phyloP scores from a whole-genome alignment of 225 moss, liverwort and hornwort genomes.

The Polytrichum formosum region DNA sequence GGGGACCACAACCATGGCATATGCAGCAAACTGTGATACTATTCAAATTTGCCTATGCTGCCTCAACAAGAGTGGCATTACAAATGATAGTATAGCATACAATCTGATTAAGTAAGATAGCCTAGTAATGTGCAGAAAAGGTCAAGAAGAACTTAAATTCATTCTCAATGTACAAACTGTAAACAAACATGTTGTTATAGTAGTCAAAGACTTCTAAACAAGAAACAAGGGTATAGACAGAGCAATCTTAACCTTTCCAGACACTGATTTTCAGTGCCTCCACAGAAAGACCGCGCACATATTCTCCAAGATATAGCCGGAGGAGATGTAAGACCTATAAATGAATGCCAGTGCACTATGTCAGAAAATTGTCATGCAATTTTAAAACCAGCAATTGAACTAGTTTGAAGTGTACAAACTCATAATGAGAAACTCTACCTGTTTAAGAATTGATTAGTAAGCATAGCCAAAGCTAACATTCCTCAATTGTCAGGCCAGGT shows the following conservation, averaged over 20 bases:
- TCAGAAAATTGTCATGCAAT: not conserved
- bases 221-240: not conserved
- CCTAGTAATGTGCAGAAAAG: no score
- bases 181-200: no score
- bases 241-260: conserved; percentile 73
- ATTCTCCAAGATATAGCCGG: conserved; percentile 94
- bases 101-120: no score
- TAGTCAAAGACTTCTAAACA: no score
- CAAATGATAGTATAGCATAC: no score
- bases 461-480: not conserved
- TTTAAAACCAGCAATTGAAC: not conserved
- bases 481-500: not conserved
- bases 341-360: not conserved
- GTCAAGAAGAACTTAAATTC: no score
- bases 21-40: not conserved
- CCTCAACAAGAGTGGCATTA: not conserved
- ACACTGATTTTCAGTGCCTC: conserved; percentile 98
- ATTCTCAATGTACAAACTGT: no score
- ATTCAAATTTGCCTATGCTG: not conserved
- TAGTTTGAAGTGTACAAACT: not conserved
- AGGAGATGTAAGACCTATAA: conserved; percentile 90
- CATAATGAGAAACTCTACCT: not conserved
- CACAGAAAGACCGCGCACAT: conserved; percentile 95
- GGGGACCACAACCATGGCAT: not conserved
- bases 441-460: not conserved